These are phyloP conservation scores for Capsicum rhomboideum DNA, from an alignment of 257 asterid species.

Conservation along the genomic window DNA sequence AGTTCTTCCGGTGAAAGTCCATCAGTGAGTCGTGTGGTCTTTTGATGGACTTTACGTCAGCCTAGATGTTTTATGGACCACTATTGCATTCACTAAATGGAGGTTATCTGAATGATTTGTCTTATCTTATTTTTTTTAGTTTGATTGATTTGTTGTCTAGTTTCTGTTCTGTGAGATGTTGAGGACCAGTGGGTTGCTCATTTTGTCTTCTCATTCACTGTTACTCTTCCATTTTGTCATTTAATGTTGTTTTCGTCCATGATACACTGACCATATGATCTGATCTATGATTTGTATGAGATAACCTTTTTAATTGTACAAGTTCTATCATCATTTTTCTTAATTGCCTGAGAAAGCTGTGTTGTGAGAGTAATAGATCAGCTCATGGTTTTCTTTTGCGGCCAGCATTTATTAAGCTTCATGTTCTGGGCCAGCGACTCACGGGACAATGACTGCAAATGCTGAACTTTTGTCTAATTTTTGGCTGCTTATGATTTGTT, in stretches of 20 bases:
- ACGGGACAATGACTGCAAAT: not conserved
- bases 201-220: not conserved
- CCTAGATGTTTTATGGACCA: not conserved
- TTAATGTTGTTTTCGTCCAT: not conserved
- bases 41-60: not conserved
- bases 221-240: not conserved
- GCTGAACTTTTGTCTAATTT: not conserved
- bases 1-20: not conserved
- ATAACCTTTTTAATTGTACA: not conserved
- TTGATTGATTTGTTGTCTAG: not conserved
- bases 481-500: not conserved
- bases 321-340: not conserved
- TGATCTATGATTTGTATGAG: not conserved
- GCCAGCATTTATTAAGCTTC: not conserved
- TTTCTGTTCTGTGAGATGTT: not conserved
- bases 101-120: not conserved
- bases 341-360: not conserved
- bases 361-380: not conserved
- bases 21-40: not conserved
- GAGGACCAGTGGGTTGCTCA: not conserved
- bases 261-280: not conserved
- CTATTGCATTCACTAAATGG: not conserved
- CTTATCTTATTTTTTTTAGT: not conserved
- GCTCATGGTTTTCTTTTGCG: not conserved
- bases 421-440: not conserved